phyloP scores from a whole-genome alignment of 2,329 filamentous ascomycete species.

The Ophiostoma perfectum region DNA sequence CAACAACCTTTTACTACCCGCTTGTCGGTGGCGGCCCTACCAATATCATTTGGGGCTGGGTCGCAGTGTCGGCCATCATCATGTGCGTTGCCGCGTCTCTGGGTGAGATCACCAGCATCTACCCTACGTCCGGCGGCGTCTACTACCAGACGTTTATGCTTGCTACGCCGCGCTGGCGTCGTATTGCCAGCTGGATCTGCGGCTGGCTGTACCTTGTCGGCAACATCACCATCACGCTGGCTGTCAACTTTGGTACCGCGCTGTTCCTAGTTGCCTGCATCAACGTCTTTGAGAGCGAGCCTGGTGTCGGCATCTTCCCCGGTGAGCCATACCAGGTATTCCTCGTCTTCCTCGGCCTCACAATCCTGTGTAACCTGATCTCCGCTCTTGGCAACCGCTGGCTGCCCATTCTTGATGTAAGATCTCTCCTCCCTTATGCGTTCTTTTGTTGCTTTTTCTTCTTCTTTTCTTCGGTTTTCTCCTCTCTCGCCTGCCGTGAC shows the following conservation, averaged over 20 bases:
- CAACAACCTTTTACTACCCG: constrained; percentile 12
- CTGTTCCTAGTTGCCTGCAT: constrained; percentile 15
- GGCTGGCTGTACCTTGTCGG: constrained; percentile 14
- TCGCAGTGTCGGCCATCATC: constrained; percentile 11
- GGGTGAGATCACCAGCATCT: constrained; percentile 13
- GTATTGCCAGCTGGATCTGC: constrained; percentile 14
- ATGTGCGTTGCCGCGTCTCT: constrained; percentile 11
- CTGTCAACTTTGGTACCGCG: constrained; percentile 12
- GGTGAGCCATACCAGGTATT: constrained; percentile 14
- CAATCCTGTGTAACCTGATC: constrained; percentile 3
- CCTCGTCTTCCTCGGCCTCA: constrained; percentile 14
- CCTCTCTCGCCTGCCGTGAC: not conserved
- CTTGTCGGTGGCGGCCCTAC: constrained; percentile 11
- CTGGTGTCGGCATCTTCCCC: constrained; percentile 13
- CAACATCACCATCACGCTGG: constrained; percentile 15
- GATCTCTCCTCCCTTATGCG: not conserved
- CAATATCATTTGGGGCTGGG: constrained; percentile 16
- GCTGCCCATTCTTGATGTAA: constrained; percentile 16
- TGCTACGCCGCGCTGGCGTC: not conserved
- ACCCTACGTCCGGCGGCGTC: constrained; percentile 14
- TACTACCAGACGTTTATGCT: constrained; percentile 15
- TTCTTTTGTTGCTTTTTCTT: not conserved
- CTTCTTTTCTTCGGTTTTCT: not conserved
- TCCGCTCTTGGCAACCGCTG: constrained; percentile 11
- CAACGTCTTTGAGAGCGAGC: constrained; percentile 16